These are phyloP conservation scores for Ichthyophonus hoferi DNA, from an alignment of 208 protist genomes.

Conservation along the genomic window DNA sequence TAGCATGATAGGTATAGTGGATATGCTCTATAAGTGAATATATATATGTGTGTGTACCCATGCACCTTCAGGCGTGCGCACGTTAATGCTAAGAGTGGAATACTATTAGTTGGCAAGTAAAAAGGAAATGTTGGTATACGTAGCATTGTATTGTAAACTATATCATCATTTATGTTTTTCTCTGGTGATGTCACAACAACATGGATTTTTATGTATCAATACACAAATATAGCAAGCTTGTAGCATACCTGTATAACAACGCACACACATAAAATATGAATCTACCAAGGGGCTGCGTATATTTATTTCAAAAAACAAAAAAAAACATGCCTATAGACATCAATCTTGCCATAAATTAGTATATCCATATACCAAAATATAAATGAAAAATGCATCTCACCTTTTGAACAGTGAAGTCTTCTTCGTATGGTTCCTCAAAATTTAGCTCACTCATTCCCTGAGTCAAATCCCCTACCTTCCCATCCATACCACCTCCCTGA, in stretches of 20 bases:
- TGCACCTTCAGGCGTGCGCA: not conserved
- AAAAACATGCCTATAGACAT: too few species aligned
- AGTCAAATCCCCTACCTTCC: not conserved
- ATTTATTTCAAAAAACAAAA: too few species aligned
- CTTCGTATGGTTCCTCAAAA: not conserved
- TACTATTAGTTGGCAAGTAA: not conserved
- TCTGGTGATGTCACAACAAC: not conserved
- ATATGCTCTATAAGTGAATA: not conserved
- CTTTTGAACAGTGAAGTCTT: not conserved
- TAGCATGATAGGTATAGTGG: not conserved
- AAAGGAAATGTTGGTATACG: not conserved
- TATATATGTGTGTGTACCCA: not conserved
- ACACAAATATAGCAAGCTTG: not conserved
- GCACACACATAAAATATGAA: not conserved
- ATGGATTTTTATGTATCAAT: not conserved
- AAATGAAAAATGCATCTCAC: not conserved
- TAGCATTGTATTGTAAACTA: not conserved
- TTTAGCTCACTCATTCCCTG: constrained; percentile 14
- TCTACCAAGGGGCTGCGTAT: not conserved
- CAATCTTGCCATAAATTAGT: too few species aligned
- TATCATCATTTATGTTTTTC: not conserved
- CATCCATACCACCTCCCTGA: constrained; percentile 5
- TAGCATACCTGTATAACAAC: not conserved
- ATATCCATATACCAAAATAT: not conserved
- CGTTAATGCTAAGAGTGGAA: not conserved